A percentile compares a stretch with the other conserved stretches of the same genome.
Conservation (phyloP, 2,329 filamentous ascomycete genomes). For the Neoscytalidium dimidiatum region DNA sequence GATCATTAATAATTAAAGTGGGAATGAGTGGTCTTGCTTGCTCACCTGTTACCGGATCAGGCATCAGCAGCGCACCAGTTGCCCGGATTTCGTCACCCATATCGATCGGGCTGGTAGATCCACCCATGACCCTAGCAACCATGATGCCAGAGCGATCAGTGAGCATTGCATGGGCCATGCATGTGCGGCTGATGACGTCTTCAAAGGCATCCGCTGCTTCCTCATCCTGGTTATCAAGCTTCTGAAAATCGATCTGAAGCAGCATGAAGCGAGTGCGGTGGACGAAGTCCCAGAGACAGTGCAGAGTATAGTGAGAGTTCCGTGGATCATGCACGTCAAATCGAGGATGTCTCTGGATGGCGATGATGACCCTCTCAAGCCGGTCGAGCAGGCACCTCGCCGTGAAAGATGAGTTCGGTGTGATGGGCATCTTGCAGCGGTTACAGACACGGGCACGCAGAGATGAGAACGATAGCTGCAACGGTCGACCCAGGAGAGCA, state of each 20-base stretch:
- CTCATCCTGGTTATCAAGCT: not conserved
- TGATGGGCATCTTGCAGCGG: not conserved
- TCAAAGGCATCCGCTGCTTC: not conserved
- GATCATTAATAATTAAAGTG: not conserved
- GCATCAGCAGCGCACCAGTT: not conserved
- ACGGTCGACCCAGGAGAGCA: not conserved
- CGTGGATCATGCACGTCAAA: not conserved
- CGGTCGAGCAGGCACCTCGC: not conserved
- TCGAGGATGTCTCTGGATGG: not conserved
- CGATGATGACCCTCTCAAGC: not conserved
- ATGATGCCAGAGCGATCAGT: slow-evolving; percentile 1
- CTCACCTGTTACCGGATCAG: not conserved
- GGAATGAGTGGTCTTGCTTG: too few relatives aligned
- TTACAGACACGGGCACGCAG: not conserved
- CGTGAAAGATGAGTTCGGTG: not conserved
- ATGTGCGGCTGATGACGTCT: not conserved
- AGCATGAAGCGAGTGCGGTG: not conserved
- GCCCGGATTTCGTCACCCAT: not conserved
- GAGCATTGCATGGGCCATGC: slow-evolving; percentile 2
- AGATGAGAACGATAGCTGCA: not conserved
- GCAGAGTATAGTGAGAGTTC: slow-evolving; percentile 1
- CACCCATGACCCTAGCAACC: not conserved
- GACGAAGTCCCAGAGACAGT: slow-evolving; percentile 1
- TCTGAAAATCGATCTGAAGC: not conserved
- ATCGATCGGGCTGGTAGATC: not conserved